Evolutionary conservation across 208 protist species (phyloP), one percentile per base, ranked within the genome.

Genomic region (Sergeia podlipaevii): DNA sequence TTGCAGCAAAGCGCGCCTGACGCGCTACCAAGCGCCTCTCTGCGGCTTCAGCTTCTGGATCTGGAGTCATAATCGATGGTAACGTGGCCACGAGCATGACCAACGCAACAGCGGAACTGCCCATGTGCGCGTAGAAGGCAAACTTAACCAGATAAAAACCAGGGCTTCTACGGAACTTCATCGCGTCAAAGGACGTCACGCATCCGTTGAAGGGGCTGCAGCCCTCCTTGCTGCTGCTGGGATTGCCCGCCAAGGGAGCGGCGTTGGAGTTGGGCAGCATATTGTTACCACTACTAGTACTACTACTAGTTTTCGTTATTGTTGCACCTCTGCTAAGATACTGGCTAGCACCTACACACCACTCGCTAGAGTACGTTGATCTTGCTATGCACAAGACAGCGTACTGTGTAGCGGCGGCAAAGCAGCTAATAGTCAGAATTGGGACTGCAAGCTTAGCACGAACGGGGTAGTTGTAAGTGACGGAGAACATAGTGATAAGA

Each of bases 151-250:
- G 7, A 2, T 37, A 1, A 28, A 37, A 65, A 3, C 70, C 70
- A 6, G 8, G 23, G 6, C 42, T 27, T n/a, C 5, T 8, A n/a
- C 54, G 41, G 49, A 72, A 77, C 10, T 64, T 64, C 70, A 77
- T 77, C 0, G 47, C 17, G 20, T 39, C 44, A 59, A 50, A 77
- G 4, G 70, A 71, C 20, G 20, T 3, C 15, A 77, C 42, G 48
- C 70, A 77, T 37, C 52, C 58, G 1, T 71, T 48, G 20, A 68
- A 68, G 2, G 56, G 57, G 42, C 67, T 53, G 49, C 69, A 76
- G 7, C 18, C 8, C 4, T 42, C 34, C 7, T 42, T 36, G 4
- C 21, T 41, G 21, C n/a, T 3, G 15, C 15, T 15, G 10, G 10
- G 33, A 10, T 10, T 15, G 15, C 15, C 11, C 33, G 11, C 11